These are phyloP conservation scores for Theileria equi DNA, from an alignment of 169 alveolate species.

Conservation along the genomic window DNA sequence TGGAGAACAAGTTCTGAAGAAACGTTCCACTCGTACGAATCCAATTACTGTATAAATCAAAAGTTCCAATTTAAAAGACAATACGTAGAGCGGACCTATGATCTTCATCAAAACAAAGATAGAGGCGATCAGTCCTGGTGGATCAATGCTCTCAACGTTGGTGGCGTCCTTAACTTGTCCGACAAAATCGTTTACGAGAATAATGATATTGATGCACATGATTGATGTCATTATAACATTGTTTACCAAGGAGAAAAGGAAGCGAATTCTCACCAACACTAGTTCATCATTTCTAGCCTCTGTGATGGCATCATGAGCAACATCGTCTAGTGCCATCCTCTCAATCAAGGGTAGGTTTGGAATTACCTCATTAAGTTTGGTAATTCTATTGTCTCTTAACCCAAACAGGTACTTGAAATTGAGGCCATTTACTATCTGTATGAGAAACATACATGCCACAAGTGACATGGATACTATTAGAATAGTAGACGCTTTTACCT, in stretches of 20 bases:
- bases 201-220: conserved; percentile 2
- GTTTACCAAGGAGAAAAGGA: conserved; percentile 15
- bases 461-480: neutral
- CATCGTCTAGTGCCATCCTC: conserved; percentile 29
- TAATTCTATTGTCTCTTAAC: conserved; percentile 34
- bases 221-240: neutral
- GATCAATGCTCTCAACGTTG: conserved; percentile 12
- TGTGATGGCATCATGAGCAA: conserved; percentile 19
- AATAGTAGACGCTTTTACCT: conserved; percentile 3
- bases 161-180: neutral
- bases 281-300: conserved; percentile 36
- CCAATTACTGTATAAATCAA: conserved; percentile 12
- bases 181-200: conserved; percentile 30
- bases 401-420: neutral
- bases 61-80: conserved; percentile 14
- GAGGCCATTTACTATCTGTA: conserved; percentile 25
- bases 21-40: conserved; percentile 16
- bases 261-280: conserved; percentile 15
- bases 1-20: conserved; percentile 28
- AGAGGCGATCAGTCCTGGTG: conserved; percentile 25
- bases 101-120: conserved; percentile 21
- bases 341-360: conserved; percentile 6
- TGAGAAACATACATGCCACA: neutral
- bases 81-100: conserved; percentile 16
- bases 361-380: conserved; percentile 21